A percentile compares a stretch with the other conserved stretches of the same genome.
Evolutionary conservation across 306 rosid species (phyloP).

Genomic region (Ormosia emarginata): DNA sequence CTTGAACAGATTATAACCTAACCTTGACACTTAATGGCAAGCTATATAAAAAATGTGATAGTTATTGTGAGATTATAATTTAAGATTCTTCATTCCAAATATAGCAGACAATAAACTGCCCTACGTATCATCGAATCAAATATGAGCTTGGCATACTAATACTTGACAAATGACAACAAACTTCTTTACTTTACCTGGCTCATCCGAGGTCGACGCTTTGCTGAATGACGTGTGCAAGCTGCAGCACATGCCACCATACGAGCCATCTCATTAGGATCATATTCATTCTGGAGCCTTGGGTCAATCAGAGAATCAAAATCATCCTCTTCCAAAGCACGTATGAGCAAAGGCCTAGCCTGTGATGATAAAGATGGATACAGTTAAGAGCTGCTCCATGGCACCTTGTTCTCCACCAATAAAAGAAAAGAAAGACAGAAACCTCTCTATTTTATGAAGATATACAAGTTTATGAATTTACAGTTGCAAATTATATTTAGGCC

Average conservation of each 20-base stretch:
- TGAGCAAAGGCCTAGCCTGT: slow-evolving; percentile 95
- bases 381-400: background rate
- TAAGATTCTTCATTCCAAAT: background rate
- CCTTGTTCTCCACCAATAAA: background rate
- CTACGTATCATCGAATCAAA: background rate
- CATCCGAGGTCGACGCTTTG: slow-evolving; percentile 85
- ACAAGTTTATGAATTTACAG: background rate
- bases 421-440: background rate
- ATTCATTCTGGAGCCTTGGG: slow-evolving; percentile 61
- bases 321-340: slow-evolving; percentile 70
- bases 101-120: background rate
- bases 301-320: slow-evolving; percentile 66
- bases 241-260: slow-evolving; percentile 92
- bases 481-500: background rate
- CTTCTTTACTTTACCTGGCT: slow-evolving; percentile 71
- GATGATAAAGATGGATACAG: slow-evolving; percentile 31
- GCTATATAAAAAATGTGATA: background rate
- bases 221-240: slow-evolving; percentile 95
- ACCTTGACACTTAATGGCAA: background rate
- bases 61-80: background rate
- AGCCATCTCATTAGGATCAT: slow-evolving; percentile 66
- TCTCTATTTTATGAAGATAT: background rate
- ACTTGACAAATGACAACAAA: background rate
- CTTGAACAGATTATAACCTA: background rate
- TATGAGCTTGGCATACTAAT: background rate